phyloP scores from a whole-genome alignment of 345 rosid genomes.

The Reutealis trisperma region DNA sequence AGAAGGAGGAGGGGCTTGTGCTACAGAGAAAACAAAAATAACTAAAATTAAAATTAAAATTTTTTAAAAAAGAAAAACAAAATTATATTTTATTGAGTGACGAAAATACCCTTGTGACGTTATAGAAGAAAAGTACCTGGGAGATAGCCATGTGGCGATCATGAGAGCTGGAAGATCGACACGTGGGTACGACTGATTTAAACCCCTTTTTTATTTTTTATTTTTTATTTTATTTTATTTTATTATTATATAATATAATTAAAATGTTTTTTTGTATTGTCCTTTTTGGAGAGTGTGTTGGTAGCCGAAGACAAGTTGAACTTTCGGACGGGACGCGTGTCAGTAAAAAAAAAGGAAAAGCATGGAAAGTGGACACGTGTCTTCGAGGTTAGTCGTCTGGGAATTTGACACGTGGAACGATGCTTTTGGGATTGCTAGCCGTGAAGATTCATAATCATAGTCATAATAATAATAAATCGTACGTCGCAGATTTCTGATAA shows the following conservation, averaged over 20 bases:
- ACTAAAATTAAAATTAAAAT: too few species aligned
- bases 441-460: not conserved
- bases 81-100: not conserved
- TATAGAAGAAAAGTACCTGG: constrained; percentile 19
- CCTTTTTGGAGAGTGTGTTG: constrained; percentile 9
- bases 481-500: constrained; percentile 17
- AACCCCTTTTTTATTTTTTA: not conserved
- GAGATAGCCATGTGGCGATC: constrained; percentile 70
- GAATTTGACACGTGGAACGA: constrained; percentile 34
- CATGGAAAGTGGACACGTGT: constrained; percentile 32
- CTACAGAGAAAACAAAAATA: not conserved
- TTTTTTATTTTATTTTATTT: not conserved
- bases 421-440: not conserved
- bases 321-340: constrained; percentile 38
- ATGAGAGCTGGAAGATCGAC: constrained; percentile 46
- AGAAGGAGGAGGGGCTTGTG: not conserved
- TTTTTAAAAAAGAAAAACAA: not conserved
- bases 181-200: constrained; percentile 54
- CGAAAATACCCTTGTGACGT: constrained; percentile 21
- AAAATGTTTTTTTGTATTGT: not conserved
- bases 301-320: constrained; percentile 30
- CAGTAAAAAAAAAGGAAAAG: not conserved
- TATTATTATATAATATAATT: not conserved
- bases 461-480: not conserved
- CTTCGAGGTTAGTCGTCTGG: not conserved